Percentiles rank a stretch among this genome's conserved stretches.
phyloP scores from a whole-genome alignment of 371 early-diverging fungal genomes.

The Fennellomyces sp. region DNA sequence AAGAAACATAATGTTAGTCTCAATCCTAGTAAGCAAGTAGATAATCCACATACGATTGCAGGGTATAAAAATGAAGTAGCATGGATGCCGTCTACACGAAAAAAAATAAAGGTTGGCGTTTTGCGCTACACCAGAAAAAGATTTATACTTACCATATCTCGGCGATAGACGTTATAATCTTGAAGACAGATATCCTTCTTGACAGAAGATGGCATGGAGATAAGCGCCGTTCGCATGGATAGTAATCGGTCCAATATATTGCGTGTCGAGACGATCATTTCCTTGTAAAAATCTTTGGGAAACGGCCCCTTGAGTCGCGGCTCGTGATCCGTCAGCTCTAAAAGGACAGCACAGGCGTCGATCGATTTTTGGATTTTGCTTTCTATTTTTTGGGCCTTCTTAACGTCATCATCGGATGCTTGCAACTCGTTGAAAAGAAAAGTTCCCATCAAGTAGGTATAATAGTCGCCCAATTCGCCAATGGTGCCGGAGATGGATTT shows the following conservation, averaged over 20 bases:
- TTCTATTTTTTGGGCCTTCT: conserved; percentile 40
- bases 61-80: conserved; percentile 48
- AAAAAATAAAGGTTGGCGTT: background rate
- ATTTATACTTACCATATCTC: conserved; percentile 51
- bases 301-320: conserved; percentile 64
- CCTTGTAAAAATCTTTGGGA: conserved; percentile 55
- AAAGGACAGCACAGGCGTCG: conserved; percentile 41
- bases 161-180: conserved; percentile 46
- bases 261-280: conserved; percentile 56
- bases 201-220: conserved; percentile 51
- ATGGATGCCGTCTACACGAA: conserved; percentile 44
- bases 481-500: conserved; percentile 48
- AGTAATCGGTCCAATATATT: conserved; percentile 59
- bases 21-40: conserved; percentile 61
- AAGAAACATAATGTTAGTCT: background rate
- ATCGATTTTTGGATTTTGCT: conserved; percentile 41
- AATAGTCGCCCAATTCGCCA: conserved; percentile 46
- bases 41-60: conserved; percentile 52
- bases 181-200: conserved; percentile 36
- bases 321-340: conserved; percentile 59
- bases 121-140: background rate
- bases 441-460: conserved; percentile 43
- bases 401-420: conserved; percentile 34
- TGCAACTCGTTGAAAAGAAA: conserved; percentile 33
- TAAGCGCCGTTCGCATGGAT: conserved; percentile 54